A percentile compares a stretch with the other conserved stretches of the same genome.
Evolutionary conservation across 352 stramenopile genomes (phyloP).

Genomic region (Phytopythium boreale): DNA sequence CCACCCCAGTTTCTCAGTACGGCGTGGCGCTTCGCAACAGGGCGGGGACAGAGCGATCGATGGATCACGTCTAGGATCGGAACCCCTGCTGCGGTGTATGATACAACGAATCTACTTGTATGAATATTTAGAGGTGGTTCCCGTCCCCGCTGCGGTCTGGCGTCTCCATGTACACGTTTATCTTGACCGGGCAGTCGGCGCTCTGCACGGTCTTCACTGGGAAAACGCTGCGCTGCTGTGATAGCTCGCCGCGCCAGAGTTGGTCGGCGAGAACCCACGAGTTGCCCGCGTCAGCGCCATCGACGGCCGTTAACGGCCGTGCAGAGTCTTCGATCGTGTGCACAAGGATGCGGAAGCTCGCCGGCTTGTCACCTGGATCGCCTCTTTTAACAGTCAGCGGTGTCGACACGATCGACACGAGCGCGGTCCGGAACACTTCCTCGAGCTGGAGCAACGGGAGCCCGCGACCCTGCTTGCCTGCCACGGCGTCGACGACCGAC

Average conservation of each 20-base stretch:
- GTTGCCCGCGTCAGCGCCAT: slow-evolving; percentile 34
- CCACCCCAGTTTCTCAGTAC: slow-evolving; percentile 11
- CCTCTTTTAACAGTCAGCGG: slow-evolving; percentile 10
- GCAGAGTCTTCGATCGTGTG: slow-evolving; percentile 54
- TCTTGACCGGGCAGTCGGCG: slow-evolving; percentile 33
- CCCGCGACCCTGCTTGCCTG: slow-evolving; percentile 19
- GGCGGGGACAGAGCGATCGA: not conserved
- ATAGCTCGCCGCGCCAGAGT: slow-evolving; percentile 43
- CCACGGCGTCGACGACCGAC: slow-evolving; percentile 11
- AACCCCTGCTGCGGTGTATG: not conserved
- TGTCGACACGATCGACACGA: slow-evolving; percentile 56
- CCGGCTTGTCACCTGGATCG: slow-evolving; percentile 19
- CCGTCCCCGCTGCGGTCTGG: not conserved
- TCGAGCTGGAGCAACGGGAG: slow-evolving; percentile 50
- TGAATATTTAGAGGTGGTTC: not conserved
- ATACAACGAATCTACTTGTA: not conserved
- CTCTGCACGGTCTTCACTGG: slow-evolving; percentile 44
- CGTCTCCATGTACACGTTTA: slow-evolving; percentile 65
- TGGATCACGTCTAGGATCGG: not conserved
- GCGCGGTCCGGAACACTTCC: slow-evolving; percentile 52
- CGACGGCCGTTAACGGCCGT: slow-evolving; percentile 29
- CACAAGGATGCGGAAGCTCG: slow-evolving; percentile 59
- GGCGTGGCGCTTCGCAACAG: not conserved
- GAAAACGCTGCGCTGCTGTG: slow-evolving; percentile 24
- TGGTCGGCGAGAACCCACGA: slow-evolving; percentile 71